A percentile compares a stretch with the other conserved stretches of the same genome.
Evolutionary conservation across 441 rosid genomes (phyloP).

Genomic region (Gossypium davidsonii): DNA sequence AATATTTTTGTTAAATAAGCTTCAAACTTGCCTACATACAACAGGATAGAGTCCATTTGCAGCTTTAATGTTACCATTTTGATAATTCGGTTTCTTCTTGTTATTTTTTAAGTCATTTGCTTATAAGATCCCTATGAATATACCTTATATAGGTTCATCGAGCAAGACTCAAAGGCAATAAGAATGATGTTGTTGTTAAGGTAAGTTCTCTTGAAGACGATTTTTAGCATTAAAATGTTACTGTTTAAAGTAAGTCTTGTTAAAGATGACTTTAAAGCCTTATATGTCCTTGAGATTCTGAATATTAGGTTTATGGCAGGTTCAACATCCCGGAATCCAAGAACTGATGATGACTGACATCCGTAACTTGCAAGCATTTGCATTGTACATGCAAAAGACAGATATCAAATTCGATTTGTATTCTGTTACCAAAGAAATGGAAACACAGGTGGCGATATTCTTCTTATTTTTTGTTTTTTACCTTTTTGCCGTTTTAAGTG

Average conservation of each 20-base stretch:
- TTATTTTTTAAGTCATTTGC: not conserved
- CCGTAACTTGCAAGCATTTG: slow-evolving; percentile 84
- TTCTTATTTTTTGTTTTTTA: not conserved
- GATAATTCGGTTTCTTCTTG: not conserved
- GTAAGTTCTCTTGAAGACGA: slow-evolving; percentile 33
- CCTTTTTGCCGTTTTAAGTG: not conserved
- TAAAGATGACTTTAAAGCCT: slow-evolving; percentile 14
- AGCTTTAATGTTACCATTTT: not conserved
- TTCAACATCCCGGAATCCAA: slow-evolving; percentile 92
- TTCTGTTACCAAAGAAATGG: slow-evolving; percentile 89
- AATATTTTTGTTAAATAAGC: not conserved
- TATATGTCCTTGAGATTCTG: slow-evolving; percentile 17
- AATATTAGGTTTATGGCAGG: slow-evolving; percentile 37
- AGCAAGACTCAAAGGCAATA: slow-evolving; percentile 71
- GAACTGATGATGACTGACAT: slow-evolving; percentile 94
- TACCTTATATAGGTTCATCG: slow-evolving; percentile 58
- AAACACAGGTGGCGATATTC: slow-evolving; percentile 63
- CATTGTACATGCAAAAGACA: slow-evolving; percentile 83
- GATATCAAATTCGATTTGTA: slow-evolving; percentile 80
- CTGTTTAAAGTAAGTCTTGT: slow-evolving; percentile 63
- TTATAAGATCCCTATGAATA: not conserved
- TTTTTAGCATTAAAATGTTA: slow-evolving; percentile 38
- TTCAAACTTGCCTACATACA: not conserved
- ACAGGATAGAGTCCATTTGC: not conserved
- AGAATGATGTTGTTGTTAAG: slow-evolving; percentile 77